Conservation (phyloP, 2,329 filamentous ascomycete species). For the Colletotrichum liriopes region DNA sequence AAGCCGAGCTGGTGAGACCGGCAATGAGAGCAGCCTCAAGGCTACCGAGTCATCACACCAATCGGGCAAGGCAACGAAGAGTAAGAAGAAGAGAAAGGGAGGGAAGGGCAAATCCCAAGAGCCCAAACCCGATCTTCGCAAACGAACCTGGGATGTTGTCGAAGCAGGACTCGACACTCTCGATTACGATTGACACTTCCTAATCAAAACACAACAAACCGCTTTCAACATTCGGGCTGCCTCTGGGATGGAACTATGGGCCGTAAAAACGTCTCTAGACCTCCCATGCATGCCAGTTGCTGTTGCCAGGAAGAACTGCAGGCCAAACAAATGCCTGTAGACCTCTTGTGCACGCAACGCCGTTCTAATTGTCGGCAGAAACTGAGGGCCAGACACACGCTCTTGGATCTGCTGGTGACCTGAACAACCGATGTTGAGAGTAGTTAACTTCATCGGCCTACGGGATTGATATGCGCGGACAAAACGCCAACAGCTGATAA, state of each 20-base stretch:
- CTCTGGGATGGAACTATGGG: conserved; percentile 7
- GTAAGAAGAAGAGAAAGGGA: conserved; percentile 58
- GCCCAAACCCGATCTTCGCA: conserved; percentile 74
- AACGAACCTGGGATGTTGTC: conserved; percentile 78
- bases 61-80: conserved; percentile 45
- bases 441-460: conserved; percentile 34
- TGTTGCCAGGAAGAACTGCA: conserved; percentile 25
- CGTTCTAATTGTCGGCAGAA: conserved; percentile 52
- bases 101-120: conserved; percentile 58
- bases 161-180: conserved; percentile 73
- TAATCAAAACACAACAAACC: background rate
- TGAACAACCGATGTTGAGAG: conserved; percentile 25
- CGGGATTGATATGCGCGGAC: conserved; percentile 23
- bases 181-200: conserved; percentile 66
- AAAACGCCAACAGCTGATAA: conserved; percentile 1
- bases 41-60: conserved; percentile 43
- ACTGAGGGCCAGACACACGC: conserved; percentile 44
- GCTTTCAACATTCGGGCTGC: background rate
- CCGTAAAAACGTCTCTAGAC: background rate
- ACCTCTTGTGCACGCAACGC: conserved; percentile 63
- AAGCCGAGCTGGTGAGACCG: conserved; percentile 52
- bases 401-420: background rate
- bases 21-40: conserved; percentile 45
- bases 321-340: conserved; percentile 2
- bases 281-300: background rate